Evolutionary conservation across 352 stramenopile species (phyloP).

Genomic region (Pythium sp.): DNA sequence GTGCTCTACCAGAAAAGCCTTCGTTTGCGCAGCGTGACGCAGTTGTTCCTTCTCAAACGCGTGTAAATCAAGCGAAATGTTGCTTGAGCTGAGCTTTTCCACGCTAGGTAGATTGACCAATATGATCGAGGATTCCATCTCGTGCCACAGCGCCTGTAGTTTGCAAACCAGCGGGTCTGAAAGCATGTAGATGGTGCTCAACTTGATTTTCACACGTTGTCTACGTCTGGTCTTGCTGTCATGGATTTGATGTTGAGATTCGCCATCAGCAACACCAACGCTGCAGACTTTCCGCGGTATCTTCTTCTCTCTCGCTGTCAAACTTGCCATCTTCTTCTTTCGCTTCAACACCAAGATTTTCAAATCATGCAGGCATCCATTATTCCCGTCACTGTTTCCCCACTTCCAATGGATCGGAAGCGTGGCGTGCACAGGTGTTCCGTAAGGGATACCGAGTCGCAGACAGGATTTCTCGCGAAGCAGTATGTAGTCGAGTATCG

Average conservation of each 20-base stretch:
- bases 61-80: slow-evolving; percentile 36
- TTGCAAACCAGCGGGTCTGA: slow-evolving; percentile 44
- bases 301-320: not conserved
- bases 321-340: not conserved
- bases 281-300: not conserved
- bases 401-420: slow-evolving; percentile 66
- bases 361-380: slow-evolving; percentile 53
- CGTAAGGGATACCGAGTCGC: slow-evolving; percentile 46
- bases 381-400: slow-evolving; percentile 46
- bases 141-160: slow-evolving; percentile 63
- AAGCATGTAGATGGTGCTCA: slow-evolving; percentile 44
- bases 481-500: slow-evolving; percentile 73
- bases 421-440: slow-evolving; percentile 37
- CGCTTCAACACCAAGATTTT: slow-evolving; percentile 28
- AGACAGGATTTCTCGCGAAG: slow-evolving; percentile 35
- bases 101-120: slow-evolving; percentile 48
- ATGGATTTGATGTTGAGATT: slow-evolving; percentile 2
- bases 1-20: slow-evolving; percentile 43
- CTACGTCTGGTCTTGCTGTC: slow-evolving; percentile 27
- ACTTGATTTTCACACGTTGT: slow-evolving; percentile 39
- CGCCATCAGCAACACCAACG: not conserved
- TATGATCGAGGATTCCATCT: slow-evolving; percentile 39
- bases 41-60: slow-evolving; percentile 58
- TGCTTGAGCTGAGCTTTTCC: slow-evolving; percentile 22
- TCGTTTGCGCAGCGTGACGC: slow-evolving; percentile 38